phyloP scores from a whole-genome alignment of 1,139 yeast genomes.

The Arxiozyma slooffiae region DNA sequence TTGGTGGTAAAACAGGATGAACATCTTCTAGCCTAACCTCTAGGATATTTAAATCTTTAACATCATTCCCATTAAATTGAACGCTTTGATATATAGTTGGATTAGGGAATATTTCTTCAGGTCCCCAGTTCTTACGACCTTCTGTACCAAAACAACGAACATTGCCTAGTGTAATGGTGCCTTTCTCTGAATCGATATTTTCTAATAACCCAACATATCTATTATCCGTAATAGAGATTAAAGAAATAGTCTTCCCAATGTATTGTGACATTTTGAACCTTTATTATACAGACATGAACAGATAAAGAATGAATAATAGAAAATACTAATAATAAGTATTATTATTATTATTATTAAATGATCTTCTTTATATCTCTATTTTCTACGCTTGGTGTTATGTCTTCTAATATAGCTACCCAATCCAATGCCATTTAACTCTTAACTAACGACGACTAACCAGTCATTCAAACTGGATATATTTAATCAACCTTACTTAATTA shows the following conservation, averaged over 20 bases:
- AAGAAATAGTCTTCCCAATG: conserved; percentile 85
- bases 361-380: not conserved
- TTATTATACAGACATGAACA: not conserved
- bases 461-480: no score
- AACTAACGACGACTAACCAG: no score
- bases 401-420: no score
- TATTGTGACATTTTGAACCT: conserved; percentile 59
- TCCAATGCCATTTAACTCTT: no score
- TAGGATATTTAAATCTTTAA: conserved; percentile 76
- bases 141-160: conserved; percentile 91
- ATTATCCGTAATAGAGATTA: conserved; percentile 79
- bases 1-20: conserved; percentile 28
- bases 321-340: not conserved
- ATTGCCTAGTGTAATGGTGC: conserved; percentile 75
- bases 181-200: conserved; percentile 79
- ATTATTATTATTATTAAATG: no score
- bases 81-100: conserved; percentile 67
- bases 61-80: conserved; percentile 87
- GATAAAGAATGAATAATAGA: not conserved
- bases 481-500: no score
- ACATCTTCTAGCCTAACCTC: conserved; percentile 38
- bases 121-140: conserved; percentile 71
- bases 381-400: not conserved
- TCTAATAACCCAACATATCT: conserved; percentile 81
- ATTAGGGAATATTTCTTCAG: conserved; percentile 66